Base-by-base conservation (phyloP, 208 protist genomes). In the Herpetomonas tarakana region DNA sequence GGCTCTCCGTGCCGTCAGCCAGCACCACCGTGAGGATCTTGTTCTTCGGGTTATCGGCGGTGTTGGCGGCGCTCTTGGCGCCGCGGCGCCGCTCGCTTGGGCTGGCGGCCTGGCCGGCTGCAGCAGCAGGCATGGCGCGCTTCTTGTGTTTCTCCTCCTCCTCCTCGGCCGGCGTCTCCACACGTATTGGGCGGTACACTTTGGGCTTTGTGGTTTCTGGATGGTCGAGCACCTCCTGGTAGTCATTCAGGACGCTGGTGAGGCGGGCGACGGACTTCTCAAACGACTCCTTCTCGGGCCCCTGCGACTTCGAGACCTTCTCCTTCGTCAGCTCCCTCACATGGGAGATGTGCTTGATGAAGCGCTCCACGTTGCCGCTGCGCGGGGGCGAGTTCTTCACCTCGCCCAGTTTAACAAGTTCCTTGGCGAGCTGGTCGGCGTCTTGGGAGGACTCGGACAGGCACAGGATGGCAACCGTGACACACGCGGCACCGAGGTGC, bases 291-390 rank as follows among this genome's bases (percentile, higher is more conserved):
- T 60, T 74, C 25, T 76, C 74, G 41, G 60, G 16, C 11, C 61
- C 52, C 6, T 54, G 61, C 51, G 67, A 67, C 26, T 57, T 62
- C 21, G 65, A 65, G 31, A 47, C 24, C 52, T 63, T 51, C 25
- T 69, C 49, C 46, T 63, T 46, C 51, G 72, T 66, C 47, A 51
- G 44, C 30, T 54, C 55, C 26, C 70, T 25, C 56, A 80, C 65
- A 21, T 46, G 24, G 39, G 69, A 52, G 0, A 75, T 76, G 61
- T 77, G 80, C 19, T 85, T 66, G 41, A 88, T 54, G 58, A 88
- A 88, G 54, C 82, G 82, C 57, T 65, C 58, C 21, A 85, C 62
- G 50, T 88, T 85, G 41, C 82, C 82, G 53, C 78, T 85, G 52
- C 82, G 74, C 3, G 78, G 74, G 7, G 82, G 46, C 9, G 38